These are phyloP conservation scores for Mycena haematopus DNA, from an alignment of 768 basidiomycete genomes.

Conservation along the genomic window DNA sequence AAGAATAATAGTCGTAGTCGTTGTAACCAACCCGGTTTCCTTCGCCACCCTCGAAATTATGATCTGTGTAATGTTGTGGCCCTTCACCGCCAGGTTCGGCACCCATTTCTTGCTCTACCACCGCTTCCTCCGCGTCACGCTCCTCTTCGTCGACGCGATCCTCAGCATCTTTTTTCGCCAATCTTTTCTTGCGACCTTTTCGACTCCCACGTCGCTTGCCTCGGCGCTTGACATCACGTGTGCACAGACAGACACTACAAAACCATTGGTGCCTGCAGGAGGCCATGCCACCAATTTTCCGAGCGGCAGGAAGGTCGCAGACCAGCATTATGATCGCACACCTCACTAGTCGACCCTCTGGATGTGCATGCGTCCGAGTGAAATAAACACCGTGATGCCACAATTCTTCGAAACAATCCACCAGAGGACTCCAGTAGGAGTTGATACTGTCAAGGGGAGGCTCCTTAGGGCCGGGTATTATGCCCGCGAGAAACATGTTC, in stretches of 20 bases:
- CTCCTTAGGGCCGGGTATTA: neutral
- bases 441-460: neutral
- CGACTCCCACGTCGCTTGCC: neutral
- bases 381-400: neutral
- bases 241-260: neutral
- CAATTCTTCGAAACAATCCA: neutral
- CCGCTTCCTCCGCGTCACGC: no score
- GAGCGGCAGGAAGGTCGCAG: neutral
- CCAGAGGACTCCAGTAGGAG: neutral
- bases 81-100: neutral
- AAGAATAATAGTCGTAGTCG: neutral
- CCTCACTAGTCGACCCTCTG: neutral
- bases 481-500: neutral
- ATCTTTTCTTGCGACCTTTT: neutral
- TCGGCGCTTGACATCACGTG: neutral
- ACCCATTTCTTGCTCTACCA: neutral
- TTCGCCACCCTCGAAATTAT: neutral
- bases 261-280: neutral
- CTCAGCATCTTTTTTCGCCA: neutral
- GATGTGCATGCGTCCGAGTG: neutral
- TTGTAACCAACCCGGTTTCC: neutral
- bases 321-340: neutral
- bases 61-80: no score
- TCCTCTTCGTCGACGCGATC: no score
- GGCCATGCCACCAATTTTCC: neutral